Base-by-base conservation (phyloP, 2,329 filamentous ascomycete species). In the Epicoccum nigrum region DNA sequence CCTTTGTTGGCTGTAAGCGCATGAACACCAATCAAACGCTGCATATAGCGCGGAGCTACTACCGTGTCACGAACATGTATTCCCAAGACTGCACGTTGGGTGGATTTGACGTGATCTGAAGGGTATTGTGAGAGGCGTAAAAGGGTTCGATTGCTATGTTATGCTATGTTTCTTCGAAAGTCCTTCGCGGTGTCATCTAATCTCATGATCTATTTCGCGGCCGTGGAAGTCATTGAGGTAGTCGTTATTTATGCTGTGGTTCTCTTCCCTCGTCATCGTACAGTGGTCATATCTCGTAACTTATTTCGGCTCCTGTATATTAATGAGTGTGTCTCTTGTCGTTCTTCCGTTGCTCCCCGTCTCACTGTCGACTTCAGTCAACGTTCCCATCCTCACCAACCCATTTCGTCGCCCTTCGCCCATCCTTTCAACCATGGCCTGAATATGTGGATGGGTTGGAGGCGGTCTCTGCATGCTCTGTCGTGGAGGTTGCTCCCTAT, bases 391-490 rank as follows among this genome's bases (percentile, higher is more conserved):
- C 11, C 59, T 54, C 25, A 38, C 54, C 25, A 68, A 45, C 4
- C 63, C 62, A 39, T 62, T 69, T 37, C 65, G 50, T 33, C 62
- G 60, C 4, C 64, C 63, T 38, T 69, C 68, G 0, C 63, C 60
- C 55, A 65, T 67, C 15, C 55, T 57, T 25, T 62, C 57, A 12
- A 69, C 65, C 61, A 68, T 68, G 19, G 54, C 60, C 42, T 64
- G 62, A 12, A 69, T 70, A 54, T 70, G 44, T 7, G 67, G 63
- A 51, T 67, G 63, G 23, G 58, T 63, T n/a, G 57, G 51, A 19
- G 53, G 55, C 7, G 61, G 50, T 11, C 55, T 50, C 4, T 59
- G 55, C 23, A 37, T 12, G 30, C 41, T 54, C 4, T 50, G 39
- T 17, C 58, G 45, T 15, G 47, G 46, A 5, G 25, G 19, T 15